phyloP scores from a whole-genome alignment of 441 rosid genomes.

The Gossypium gossypioides region DNA sequence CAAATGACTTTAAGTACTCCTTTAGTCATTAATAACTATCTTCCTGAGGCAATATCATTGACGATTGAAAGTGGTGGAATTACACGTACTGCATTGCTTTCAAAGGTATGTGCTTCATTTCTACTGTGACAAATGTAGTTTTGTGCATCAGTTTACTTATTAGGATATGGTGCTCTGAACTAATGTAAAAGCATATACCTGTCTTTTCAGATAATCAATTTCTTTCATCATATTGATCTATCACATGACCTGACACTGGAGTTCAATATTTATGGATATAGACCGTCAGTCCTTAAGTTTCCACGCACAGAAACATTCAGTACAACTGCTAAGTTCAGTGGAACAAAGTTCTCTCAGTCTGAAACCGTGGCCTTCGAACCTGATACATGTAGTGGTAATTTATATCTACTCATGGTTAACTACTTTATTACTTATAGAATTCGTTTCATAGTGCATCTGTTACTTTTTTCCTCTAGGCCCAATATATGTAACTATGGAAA shows the following conservation, averaged over 20 bases:
- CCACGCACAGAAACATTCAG: conserved; percentile 70
- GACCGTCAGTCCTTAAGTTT: conserved; percentile 55
- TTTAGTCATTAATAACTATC: conserved; percentile 58
- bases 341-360: conserved; percentile 54
- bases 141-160: conserved; percentile 4
- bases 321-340: conserved; percentile 57
- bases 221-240: conserved; percentile 81
- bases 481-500: conserved; percentile 59
- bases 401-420: conserved; percentile 10
- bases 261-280: conserved; percentile 56
- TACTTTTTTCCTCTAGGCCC: conserved; percentile 42
- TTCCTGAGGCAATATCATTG: conserved; percentile 62
- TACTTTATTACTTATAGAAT: neutral
- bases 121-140: conserved; percentile 15
- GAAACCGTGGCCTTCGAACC: conserved; percentile 59
- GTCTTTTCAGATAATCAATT: conserved; percentile 49
- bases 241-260: conserved; percentile 72
- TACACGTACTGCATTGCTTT: conserved; percentile 47
- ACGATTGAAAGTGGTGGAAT: conserved; percentile 71
- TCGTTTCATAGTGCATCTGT: conserved; percentile 16
- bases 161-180: conserved; percentile 11
- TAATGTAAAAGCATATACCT: conserved; percentile 4
- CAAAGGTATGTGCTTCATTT: conserved; percentile 56
- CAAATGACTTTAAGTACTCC: conserved; percentile 74
- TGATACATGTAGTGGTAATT: conserved; percentile 43